Evolutionary conservation across 164 flowering plant genomes (phyloP).

Genomic region (Magnolia changhungtana): DNA sequence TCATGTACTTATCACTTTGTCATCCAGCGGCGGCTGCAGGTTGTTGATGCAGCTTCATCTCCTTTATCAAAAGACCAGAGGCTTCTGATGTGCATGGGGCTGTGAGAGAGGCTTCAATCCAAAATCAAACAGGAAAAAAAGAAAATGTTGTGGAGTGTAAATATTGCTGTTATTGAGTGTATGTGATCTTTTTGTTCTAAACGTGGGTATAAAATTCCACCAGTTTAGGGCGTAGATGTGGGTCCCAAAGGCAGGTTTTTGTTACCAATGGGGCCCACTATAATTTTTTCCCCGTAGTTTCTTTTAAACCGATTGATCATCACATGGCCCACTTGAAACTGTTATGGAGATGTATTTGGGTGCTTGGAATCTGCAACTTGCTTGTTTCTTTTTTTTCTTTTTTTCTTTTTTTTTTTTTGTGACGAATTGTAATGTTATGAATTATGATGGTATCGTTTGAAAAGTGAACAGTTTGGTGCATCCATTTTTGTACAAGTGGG

Average conservation of each 20-base stretch:
- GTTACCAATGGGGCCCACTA: conserved; percentile 7
- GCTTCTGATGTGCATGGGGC: conserved; percentile 40
- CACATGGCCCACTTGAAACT: not conserved
- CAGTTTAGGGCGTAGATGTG: not conserved
- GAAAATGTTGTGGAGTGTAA: not conserved
- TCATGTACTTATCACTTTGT: conserved; percentile 6
- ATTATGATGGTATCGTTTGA: not conserved
- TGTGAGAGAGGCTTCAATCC: conserved; percentile 13
- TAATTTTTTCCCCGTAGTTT: not conserved
- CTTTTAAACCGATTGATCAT: not conserved
- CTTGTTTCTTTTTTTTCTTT: too few relatives aligned
- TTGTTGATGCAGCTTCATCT: conserved; percentile 37
- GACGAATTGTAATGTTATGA: not conserved
- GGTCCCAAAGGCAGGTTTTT: conserved; percentile 13
- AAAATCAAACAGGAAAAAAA: not conserved
- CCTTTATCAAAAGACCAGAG: conserved; percentile 38
- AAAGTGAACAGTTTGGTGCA: not conserved
- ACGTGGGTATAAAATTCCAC: not conserved
- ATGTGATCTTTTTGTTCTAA: not conserved
- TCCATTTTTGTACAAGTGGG: not conserved
- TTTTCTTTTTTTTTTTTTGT: not conserved
- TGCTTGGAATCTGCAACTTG: not conserved
- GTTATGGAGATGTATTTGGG: not conserved
- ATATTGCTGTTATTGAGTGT: not conserved
- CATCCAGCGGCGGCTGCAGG: conserved; percentile 25